A percentile compares a stretch with the other conserved stretches of the same genome.
Conservation (phyloP, 164 flowering plant species). For the Santalum album region DNA sequence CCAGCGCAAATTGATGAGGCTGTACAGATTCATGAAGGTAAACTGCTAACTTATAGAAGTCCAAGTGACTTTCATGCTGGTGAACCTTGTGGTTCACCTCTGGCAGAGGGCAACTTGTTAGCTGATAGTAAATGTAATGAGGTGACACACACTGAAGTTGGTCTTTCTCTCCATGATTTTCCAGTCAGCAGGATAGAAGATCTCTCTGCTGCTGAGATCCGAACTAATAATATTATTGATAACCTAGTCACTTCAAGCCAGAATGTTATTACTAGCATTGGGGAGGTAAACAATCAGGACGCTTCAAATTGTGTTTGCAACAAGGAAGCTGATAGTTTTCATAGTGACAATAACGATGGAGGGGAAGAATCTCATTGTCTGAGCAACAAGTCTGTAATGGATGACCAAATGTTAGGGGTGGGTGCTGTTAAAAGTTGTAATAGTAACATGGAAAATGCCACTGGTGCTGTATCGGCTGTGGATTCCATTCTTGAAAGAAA, state of each 20-base stretch:
- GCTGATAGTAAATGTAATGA: conserved; percentile 13
- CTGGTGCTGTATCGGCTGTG: conserved; percentile 5
- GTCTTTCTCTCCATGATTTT: conserved; percentile 10
- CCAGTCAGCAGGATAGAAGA: conserved; percentile 9
- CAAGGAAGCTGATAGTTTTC: conserved; percentile 9
- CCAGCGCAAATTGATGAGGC: conserved; percentile 14
- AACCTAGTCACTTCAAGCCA: conserved; percentile 2
- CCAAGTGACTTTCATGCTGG: too few species aligned
- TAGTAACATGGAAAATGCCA: conserved; percentile 6
- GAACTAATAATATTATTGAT: conserved; percentile 8
- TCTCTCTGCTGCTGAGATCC: conserved; percentile 12
- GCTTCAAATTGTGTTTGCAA: conserved; percentile 7
- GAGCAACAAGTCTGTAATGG: conserved; percentile 8
- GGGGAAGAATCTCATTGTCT: conserved; percentile 10
- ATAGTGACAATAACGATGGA: conserved; percentile 1
- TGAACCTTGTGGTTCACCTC: conserved; percentile 10
- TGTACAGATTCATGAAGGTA: conserved; percentile 15
- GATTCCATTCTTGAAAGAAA: conserved; percentile 14
- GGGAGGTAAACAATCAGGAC: conserved; percentile 13
- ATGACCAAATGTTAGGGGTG: conserved; percentile 14
- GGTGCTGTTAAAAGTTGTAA: conserved; percentile 3
- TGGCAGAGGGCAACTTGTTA: conserved; percentile 3
- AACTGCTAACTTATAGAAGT: too few species aligned
- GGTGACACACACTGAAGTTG: conserved; percentile 10
- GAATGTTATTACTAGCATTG: conserved; percentile 8